Base-by-base conservation (phyloP, 352 stramenopile species). In the Phytophthora europaea region DNA sequence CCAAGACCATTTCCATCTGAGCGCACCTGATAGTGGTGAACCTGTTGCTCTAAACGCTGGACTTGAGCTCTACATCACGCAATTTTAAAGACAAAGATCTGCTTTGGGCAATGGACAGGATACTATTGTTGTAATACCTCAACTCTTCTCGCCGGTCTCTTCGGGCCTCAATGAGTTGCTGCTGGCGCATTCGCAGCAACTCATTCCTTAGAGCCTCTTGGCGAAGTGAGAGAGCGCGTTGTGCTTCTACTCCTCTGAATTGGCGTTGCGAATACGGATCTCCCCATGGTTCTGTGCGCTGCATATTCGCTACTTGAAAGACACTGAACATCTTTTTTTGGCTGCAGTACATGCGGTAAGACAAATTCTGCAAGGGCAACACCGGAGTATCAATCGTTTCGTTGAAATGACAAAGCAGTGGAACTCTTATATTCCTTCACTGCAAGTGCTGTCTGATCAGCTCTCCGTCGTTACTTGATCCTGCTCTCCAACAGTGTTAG, bases 1-100 rank as follows among this genome's bases (percentile, higher is more conserved):
- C 10, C 10, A 47, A 47, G 38, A 47, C 4, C 38, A 15, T 18
- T 51, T 51, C 36, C 8, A 26, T 23, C 43, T 23, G 43, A 16
- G 5, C n/a, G 43, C n/a, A 85, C 77, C 75, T 87, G 77, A 7
- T 82, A 75, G 7, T 64, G 51, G 0, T 48, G 36, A 54, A 83
- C 40, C 28, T 82, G 78, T 7, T 55, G 31, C 58, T 87, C 77
- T 31, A 87, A 75, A 8, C 63, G 65, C 20, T 76, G 62, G 13
- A 84, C 22, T 45, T 85, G 75, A 36, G 60, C 52, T 47, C 80
- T 85, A 50, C 4, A 54, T 31, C 13, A 45, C 26, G 26, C 3
- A 4, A 31, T 31, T 31, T 31, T 31, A 31, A 31, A 31, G 26
- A 22, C 18, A 50, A 43, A 43, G 0, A 20, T 50, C 18, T 18